These are phyloP conservation scores for Mucor ambiguus DNA, from an alignment of 371 early-diverging fungal species.

Conservation along the genomic window DNA sequence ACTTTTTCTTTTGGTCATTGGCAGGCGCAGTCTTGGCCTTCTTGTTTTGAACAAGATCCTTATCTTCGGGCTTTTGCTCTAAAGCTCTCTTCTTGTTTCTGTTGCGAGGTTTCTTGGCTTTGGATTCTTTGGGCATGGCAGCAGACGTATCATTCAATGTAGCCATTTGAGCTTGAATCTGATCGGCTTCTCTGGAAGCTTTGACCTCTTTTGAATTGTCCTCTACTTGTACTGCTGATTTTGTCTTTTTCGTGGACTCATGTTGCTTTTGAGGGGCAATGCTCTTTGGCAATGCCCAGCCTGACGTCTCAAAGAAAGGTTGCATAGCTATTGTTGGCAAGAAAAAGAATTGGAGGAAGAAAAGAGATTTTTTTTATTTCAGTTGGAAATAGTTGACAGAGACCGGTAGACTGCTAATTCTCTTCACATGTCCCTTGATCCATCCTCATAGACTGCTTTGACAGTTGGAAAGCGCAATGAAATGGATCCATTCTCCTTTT, in stretches of 20 bases:
- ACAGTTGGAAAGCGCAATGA: conserved; percentile 63
- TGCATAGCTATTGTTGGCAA: conserved; percentile 21
- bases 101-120: conserved; percentile 11
- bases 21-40: conserved; percentile 7
- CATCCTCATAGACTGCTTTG: conserved; percentile 56
- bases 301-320: conserved; percentile 41
- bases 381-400: too few species aligned
- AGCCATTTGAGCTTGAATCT: conserved; percentile 32
- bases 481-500: conserved; percentile 24
- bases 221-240: neutral
- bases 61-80: conserved; percentile 12
- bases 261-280: conserved; percentile 26
- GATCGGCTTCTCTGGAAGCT: conserved; percentile 34
- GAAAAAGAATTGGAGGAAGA: neutral
- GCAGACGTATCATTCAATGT: conserved; percentile 14
- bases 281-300: conserved; percentile 41
- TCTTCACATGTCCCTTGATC: conserved; percentile 26
- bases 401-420: conserved; percentile 2
- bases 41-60: conserved; percentile 16
- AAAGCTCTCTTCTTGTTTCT: conserved; percentile 23
- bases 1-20: conserved; percentile 25
- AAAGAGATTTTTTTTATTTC: neutral
- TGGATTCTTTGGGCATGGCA: conserved; percentile 6
- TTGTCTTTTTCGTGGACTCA: conserved; percentile 18
- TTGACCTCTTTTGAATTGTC: conserved; percentile 14